Evolutionary conservation across 192 early-diverging fungal species (phyloP), one percentile per base, ranked within the genome.

Genomic region (Haplosporangium gracile): DNA sequence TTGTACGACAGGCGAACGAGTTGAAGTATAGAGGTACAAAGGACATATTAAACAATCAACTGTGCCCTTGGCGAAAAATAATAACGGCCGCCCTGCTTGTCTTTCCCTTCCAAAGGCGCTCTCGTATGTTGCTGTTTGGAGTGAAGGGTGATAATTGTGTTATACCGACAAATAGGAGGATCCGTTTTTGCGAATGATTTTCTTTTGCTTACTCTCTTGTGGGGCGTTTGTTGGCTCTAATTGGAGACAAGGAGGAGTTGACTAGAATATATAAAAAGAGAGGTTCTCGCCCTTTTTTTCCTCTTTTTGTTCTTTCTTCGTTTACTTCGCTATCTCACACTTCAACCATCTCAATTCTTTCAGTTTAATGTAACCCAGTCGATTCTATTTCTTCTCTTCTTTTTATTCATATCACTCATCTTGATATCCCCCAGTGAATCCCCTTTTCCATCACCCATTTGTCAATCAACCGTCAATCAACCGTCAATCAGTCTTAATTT

Each of bases 121-220:
- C 11, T 65, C 20, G 22, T 18, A n/a, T 55, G 43, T 2, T 15
- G 36, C 36, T 51, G 49, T 57, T 57, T 26, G 53, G 53, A 55
- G 26, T 63, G 26, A 63, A n/a, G 55, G 9, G 8, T 32, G 57
- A 9, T 65, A 13, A 11, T 72, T 72, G 70, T 79, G 79, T 80
- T 36, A 40, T 29, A 69, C 79, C 45, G 42, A 53, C 36, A 32
- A 38, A 10, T 29, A 60, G n/a, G 1, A 60, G 6, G n/a, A 7
- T 55, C 0, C n/a, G 16, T 53, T 53, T 13, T 18, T 53, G 15
- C 18, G 51, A 5, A 5, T 20, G 16, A 29, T 5, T 5, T 26
- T 26, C 9, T 11, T 26, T 32, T 65, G 26, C 29, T 29, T 65
- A 65, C 8, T 26, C 26, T 65, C 29, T 65, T 65, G 29, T 65